A percentile compares a stretch with the other conserved stretches of the same genome.
Evolutionary conservation across 495 filamentous ascomycete species (phyloP).

Genomic region (Podospora tetraspora): DNA sequence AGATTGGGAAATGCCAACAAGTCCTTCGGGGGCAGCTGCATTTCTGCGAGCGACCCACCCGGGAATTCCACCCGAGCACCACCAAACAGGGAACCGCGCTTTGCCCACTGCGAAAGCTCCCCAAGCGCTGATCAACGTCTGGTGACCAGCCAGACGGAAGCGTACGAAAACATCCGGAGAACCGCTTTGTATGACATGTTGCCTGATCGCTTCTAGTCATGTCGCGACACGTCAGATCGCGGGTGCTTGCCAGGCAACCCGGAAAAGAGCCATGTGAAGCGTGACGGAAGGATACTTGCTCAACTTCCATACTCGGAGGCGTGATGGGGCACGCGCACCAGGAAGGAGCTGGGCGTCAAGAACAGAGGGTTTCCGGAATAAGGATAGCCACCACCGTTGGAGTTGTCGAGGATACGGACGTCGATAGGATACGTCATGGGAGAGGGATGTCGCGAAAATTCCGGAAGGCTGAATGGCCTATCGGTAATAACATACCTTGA

Average conservation of each 20-base stretch:
- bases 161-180: conserved; percentile 16
- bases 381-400: conserved; percentile 18
- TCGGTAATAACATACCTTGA: conserved; percentile 99
- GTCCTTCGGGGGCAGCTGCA: conserved; percentile 1
- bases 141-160: conserved; percentile 32
- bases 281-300: conserved; percentile 36
- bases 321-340: conserved; percentile 23
- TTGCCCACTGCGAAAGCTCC: conserved; percentile 34
- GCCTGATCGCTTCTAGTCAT: conserved; percentile 18
- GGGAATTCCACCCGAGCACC: conserved; percentile 11
- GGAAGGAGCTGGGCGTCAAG: conserved; percentile 38
- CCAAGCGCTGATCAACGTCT: conserved; percentile 18
- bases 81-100: conserved; percentile 7
- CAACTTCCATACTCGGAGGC: conserved; percentile 39
- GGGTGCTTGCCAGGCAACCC: conserved; percentile 53
- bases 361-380: conserved; percentile 23
- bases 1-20: background rate
- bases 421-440: conserved; percentile 40
- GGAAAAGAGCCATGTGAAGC: conserved; percentile 33
- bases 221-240: conserved; percentile 20
- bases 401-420: conserved; percentile 37
- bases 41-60: conserved; percentile 4
- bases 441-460: conserved; percentile 49
- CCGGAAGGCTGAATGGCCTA: conserved; percentile 46
- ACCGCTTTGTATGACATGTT: conserved; percentile 17